A percentile compares a stretch with the other conserved stretches of the same genome.
These are phyloP conservation scores for Trebouxia gelatinosa DNA, from an alignment of 163 green algal species.

Conservation along the genomic window DNA sequence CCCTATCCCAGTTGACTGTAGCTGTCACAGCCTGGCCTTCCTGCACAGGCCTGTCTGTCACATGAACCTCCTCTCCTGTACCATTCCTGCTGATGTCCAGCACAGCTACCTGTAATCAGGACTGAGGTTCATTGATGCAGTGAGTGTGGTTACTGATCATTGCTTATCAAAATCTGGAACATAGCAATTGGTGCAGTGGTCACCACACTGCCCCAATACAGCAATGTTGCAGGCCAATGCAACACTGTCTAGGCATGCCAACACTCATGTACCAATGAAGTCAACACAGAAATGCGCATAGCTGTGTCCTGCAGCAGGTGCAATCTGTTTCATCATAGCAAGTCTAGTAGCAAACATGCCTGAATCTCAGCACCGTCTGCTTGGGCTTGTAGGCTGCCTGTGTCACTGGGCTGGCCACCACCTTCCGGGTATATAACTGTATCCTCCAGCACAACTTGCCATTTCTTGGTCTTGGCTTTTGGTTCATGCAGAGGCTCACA, in stretches of 20 bases:
- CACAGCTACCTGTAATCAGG: conserved; percentile 19
- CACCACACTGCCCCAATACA: too few species aligned
- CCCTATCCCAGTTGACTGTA: conserved; percentile 14
- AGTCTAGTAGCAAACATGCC: not conserved
- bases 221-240: not conserved
- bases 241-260: not conserved
- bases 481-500: not conserved
- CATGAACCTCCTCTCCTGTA: not conserved
- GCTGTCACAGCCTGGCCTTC: conserved; percentile 1
- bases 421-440: conserved; percentile 22
- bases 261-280: too few species aligned
- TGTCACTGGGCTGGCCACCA: conserved; percentile 26
- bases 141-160: too few species aligned
- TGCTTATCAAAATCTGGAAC: too few species aligned
- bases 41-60: conserved; percentile 1
- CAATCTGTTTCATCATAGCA: too few species aligned
- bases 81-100: conserved; percentile 3
- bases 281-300: too few species aligned
- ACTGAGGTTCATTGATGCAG: too few species aligned
- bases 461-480: not conserved
- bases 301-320: too few species aligned
- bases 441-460: conserved; percentile 19
- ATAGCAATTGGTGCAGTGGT: too few species aligned
- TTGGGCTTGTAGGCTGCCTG: not conserved
- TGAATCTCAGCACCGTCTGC: not conserved